Evolutionary conservation across 176 grass and related monocot species (phyloP), one percentile per base, ranked within the genome.

Genomic region (Elaeis guineensis): DNA sequence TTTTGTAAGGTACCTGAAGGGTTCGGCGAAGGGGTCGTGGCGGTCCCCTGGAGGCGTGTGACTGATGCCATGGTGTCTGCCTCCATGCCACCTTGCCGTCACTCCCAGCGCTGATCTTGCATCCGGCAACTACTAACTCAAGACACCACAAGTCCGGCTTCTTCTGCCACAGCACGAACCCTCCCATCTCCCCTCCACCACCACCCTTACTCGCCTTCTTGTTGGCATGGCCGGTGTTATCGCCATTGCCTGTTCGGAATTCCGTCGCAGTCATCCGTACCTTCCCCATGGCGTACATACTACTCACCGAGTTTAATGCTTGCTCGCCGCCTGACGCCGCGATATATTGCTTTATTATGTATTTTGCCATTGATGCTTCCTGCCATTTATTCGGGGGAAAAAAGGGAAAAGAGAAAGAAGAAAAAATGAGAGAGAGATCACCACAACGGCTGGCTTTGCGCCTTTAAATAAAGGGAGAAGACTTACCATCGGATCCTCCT

Each of bases 81-180:
- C 59, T 20, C 70, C 70, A 73, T 1, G 70, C 59, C 19, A 73
- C 26, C 51, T 48, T 73, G 50, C 70, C 70, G 51, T 73, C 70
- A n/a, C 70, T 63, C 50, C 70, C 70, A 3, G 70, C 70, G 51
- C 59, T 63, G 25, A 63, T 63, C 59, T 73, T 73, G 51, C 26
- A 54, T 0, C 70, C 70, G 26, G 70, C 11, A 6, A 73, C 59
- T 28, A 73, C 39, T 19, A 73, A 26, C 70, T 73, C 70, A 7
- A 73, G 6, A 25, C 51, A 73, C 70, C 70, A 73, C 17, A 73
- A 1, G 3, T 25, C 51, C 7, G 58, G 70, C 19, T 63, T 52
- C 59, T 63, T 73, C 70, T 73, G 50, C 70, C 70, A 73, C 22
- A 73, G 59, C 48, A 73, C 70, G 51, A 63, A 73, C 5, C 70